Base-by-base conservation (phyloP, 805 yeast species). In the Hanseniaspora singularis region DNA sequence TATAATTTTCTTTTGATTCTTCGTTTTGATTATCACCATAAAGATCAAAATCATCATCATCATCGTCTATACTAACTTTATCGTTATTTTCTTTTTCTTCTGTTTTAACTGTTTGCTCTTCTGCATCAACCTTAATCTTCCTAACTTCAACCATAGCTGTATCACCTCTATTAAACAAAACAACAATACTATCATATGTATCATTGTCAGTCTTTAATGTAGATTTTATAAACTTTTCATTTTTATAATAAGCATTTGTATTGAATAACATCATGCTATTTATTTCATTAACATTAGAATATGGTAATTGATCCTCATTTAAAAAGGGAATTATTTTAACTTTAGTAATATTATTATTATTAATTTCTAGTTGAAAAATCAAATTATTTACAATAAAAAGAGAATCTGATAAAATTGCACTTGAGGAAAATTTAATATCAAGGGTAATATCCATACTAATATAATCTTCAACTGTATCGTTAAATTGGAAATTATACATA, bases 391-490 rank as follows among this genome's bases (percentile, higher is more conserved):
- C 61, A 6, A 73, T 59, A 16, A 73, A 50, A 3, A 75, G 51
- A 51, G 73, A 70, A 46, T 80, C 92, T 18, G 84, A 62, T 42
- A 65, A 64, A 40, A 83, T 54, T 51, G 74, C 68, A 52, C 81
- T 58, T 39, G 62, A 57, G 2, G 77, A 59, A 71, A 58, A 80
- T 80, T 19, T 56, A 53, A 38, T 72, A 51, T 46, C 62, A 56
- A 62, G 70, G 58, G 41, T 63, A 59, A 0, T 77, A 64, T 26
- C 65, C 56, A 14, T 59, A 57, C 2, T 66, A 52, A 20, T 32
- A 22, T 19, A 40, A 19, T 31, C 23, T 9, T 36, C 38, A 27
- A 40, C 7, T 2, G 54, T 38, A 71, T 51, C 46, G 62, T 58
- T 62, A 70, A 59, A 47, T 61, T 22, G 60, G 47, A 44, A 14